These are phyloP conservation scores for Aspergillus niger DNA, from an alignment of 2,329 filamentous ascomycete genomes.

Conservation along the genomic window DNA sequence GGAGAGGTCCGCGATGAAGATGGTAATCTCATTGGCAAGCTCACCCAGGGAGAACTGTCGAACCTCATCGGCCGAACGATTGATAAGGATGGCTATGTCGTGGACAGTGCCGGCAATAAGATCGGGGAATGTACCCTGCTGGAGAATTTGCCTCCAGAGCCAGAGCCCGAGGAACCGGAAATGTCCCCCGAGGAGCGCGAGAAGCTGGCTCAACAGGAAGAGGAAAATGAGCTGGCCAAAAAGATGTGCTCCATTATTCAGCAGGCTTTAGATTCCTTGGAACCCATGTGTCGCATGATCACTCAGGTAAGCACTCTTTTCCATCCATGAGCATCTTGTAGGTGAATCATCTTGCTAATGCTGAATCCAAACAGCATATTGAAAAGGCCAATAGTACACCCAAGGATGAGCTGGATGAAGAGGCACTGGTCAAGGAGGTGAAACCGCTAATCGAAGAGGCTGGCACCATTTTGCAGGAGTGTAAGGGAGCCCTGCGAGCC, in stretches of 20 bases:
- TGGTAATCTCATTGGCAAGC: conserved; percentile 48
- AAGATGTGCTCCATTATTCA: conserved; percentile 73
- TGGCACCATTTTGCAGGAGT: conserved; percentile 78
- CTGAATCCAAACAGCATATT: conserved; percentile 59
- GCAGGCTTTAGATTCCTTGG: conserved; percentile 78
- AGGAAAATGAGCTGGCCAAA: conserved; percentile 74
- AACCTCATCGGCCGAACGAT: conserved; percentile 45
- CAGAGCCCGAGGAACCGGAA: conserved; percentile 19
- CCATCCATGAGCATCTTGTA: not conserved
- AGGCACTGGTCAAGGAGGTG: conserved; percentile 81
- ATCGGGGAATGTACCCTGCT: conserved; percentile 63
- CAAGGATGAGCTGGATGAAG: conserved; percentile 86
- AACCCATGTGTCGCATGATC: conserved; percentile 84
- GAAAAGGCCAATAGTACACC: conserved; percentile 77
- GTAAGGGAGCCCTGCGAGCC: conserved; percentile 81
- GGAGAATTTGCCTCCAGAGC: conserved; percentile 54
- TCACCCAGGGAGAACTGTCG: conserved; percentile 47
- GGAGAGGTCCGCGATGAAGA: conserved; percentile 50
- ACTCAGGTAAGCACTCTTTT: conserved; percentile 61
- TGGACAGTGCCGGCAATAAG: conserved; percentile 63
- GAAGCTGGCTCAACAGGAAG: conserved; percentile 57
- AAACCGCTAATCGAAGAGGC: conserved; percentile 88
- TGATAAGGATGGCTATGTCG: conserved; percentile 54
- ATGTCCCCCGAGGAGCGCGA: conserved; percentile 42
- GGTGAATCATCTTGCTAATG: conserved; percentile 9